Evolutionary conservation across 805 yeast species (phyloP), one percentile per base, ranked within the genome.

Genomic region (Zygoascus ofunaensis): DNA sequence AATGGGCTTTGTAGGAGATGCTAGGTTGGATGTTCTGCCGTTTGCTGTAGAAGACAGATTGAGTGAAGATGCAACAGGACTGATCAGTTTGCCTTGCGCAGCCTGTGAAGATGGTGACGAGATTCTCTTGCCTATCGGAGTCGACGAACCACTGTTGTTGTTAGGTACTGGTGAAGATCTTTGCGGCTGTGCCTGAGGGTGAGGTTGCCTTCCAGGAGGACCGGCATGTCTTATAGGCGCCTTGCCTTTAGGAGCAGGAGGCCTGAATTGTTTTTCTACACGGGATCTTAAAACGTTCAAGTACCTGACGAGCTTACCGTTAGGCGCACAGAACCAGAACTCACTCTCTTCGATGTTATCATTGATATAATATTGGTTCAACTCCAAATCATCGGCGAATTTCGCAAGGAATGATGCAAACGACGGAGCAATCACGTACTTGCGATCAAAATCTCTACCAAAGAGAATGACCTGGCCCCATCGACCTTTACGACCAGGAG

Each of bases 391-490:
- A 53, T 87, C 86, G 22, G 89, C 94, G 60, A 87, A 80, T 42
- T 74, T 73, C 44, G 87, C 68, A 43, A 90, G 65, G 61, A 92
- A 92, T 56, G 84, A 92, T 15, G 94, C 95, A 81, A 94, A 90
- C 45, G 82, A 82, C 41, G 78, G 76, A 17, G 97, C 94, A 44
- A 92, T 70, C 33, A 84, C 89, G 62, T 76, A 87, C 61, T 90
- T 90, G 33, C 83, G 77, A 66, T 90, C 97, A 59, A 80, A 90
- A 52, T 90, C 97, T 58, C 97, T 79, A 34, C 98, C 98, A 62
- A 85, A 90, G 44, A 89, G 59, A 50, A 90, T 90, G 17, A 92
- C 82, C 66, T 90, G 98, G 33, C 97, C 98, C 75, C 83, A 79
- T 46, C 69, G 72, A 37, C 96, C 95, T 22, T 66, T 65, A 7